Evolutionary conservation across 1,139 yeast genomes (phyloP), one percentile per base, ranked within the genome.

Genomic region (Scheffersomyces parashehatae): DNA sequence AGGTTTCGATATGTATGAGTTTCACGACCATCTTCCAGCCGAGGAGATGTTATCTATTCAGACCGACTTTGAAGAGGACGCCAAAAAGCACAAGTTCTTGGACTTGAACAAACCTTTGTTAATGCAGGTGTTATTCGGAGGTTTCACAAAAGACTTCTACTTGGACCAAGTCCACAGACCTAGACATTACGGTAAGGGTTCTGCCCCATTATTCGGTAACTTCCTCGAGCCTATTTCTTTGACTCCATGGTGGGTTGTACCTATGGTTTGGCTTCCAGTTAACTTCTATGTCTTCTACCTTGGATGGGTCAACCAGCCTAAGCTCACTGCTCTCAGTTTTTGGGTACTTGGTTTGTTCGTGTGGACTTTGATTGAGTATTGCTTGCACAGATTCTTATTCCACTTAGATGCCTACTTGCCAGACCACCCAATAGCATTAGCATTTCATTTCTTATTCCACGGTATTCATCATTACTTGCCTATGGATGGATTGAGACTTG

Each of bases 391-490:
- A 56, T 91, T 90, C 66, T 65, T 95, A 51, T 93, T 93, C 83
- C 99, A 93, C 64, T 73, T 93, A 58, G 99, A 93, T 64, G 72
- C 79, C 39, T 81, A 83, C 61, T 76, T 95, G 52, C 99, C 99
- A 10, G 88, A 88, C 53, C 81, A 86, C 64, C 85, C 83, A 40
- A 46, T 79, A 30, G 87, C 88, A 14, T 83, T 86, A 59, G 81
- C 96, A 2, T 55, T 89, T 37, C 99, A 93, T 66, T 93, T 93
- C 75, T 67, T 90, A 50, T 74, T 91, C 52, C 99, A 93, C 59
- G 99, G 99, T 41, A 86, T 91, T 44, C 99, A 93, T 64, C 99
- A 93, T 65, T 93, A 89, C 66, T 76, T 93, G 56, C 99, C 99
- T 48, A 93, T 95, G 99, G 99, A 93, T 69, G 81, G 81, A 46